These are phyloP conservation scores for Quillaja saponaria DNA, from an alignment of 306 rosid species.

Conservation along the genomic window DNA sequence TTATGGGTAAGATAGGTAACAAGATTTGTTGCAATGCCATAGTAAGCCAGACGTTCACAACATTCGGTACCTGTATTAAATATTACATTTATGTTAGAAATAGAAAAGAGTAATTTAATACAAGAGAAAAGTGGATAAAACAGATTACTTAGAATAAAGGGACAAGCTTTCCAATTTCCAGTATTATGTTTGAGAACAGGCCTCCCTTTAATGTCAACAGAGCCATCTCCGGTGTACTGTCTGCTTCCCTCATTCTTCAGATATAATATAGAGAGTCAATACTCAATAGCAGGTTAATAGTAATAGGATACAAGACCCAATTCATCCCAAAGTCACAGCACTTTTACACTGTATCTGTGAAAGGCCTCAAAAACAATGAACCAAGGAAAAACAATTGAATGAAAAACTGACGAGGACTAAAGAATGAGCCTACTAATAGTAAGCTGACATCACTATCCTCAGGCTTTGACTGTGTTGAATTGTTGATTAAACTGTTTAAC, in stretches of 20 bases:
- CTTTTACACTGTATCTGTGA: background rate
- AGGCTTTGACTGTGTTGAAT: too few relatives aligned
- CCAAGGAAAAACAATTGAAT: background rate
- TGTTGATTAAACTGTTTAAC: too few relatives aligned
- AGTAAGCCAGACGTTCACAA: conserved; percentile 94
- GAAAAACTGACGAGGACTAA: background rate
- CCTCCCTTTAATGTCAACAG: conserved; percentile 48
- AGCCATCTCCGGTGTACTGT: conserved; percentile 55
- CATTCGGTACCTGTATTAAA: conserved; percentile 73
- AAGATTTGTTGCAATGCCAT: conserved; percentile 88
- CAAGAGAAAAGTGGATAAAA: background rate
- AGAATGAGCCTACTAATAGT: background rate
- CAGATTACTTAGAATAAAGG: conserved; percentile 51
- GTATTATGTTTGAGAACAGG: conserved; percentile 52
- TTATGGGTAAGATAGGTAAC: conserved; percentile 87
- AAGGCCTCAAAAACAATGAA: background rate
- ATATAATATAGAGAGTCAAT: background rate
- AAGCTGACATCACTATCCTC: background rate
- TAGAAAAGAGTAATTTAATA: background rate
- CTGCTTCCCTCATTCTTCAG: conserved; percentile 36
- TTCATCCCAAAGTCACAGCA: background rate
- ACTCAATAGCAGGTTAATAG: background rate
- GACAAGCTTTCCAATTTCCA: conserved; percentile 65
- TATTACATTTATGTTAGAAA: background rate
- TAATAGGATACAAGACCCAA: background rate